These are phyloP conservation scores for Schizothecium vesticola DNA, from an alignment of 495 filamentous ascomycete species.

Conservation along the genomic window DNA sequence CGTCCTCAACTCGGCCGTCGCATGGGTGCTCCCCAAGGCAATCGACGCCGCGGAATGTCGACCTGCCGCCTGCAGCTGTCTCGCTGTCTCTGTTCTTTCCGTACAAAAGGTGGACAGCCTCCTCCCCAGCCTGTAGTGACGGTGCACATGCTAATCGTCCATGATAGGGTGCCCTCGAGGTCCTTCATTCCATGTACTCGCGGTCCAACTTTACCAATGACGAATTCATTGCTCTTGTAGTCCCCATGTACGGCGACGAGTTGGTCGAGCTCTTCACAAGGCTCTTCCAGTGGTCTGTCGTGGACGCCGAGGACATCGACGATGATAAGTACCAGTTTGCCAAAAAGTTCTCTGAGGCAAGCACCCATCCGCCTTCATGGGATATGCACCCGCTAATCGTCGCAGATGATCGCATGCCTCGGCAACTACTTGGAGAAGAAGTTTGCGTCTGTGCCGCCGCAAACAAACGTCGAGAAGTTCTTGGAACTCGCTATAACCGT, in stretches of 20 bases:
- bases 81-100: conserved; percentile 66
- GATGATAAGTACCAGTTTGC: conserved; percentile 86
- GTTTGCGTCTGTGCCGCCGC: conserved; percentile 50
- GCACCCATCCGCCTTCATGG: conserved; percentile 7
- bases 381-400: conserved; percentile 18
- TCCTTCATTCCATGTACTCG: conserved; percentile 74
- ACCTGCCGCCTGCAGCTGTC: conserved; percentile 63
- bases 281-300: conserved; percentile 76
- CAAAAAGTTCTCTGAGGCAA: conserved; percentile 90
- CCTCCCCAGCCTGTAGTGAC: neutral
- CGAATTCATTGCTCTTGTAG: conserved; percentile 72
- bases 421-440: conserved; percentile 78
- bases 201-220: conserved; percentile 67
- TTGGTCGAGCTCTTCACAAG: conserved; percentile 66
- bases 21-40: conserved; percentile 81
- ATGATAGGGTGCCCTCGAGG: conserved; percentile 57
- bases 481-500: conserved; percentile 74
- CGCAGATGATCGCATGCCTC: conserved; percentile 74
- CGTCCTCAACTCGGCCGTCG: conserved; percentile 66
- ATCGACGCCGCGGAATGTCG: conserved; percentile 65
- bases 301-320: conserved; percentile 73
- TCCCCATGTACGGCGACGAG: conserved; percentile 67
- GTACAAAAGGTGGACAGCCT: conserved; percentile 46
- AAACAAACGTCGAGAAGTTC: conserved; percentile 63
- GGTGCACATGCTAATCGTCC: conserved; percentile 10